These are phyloP conservation scores for Datisca glomerata DNA, from an alignment of 306 rosid species.

Conservation along the genomic window DNA sequence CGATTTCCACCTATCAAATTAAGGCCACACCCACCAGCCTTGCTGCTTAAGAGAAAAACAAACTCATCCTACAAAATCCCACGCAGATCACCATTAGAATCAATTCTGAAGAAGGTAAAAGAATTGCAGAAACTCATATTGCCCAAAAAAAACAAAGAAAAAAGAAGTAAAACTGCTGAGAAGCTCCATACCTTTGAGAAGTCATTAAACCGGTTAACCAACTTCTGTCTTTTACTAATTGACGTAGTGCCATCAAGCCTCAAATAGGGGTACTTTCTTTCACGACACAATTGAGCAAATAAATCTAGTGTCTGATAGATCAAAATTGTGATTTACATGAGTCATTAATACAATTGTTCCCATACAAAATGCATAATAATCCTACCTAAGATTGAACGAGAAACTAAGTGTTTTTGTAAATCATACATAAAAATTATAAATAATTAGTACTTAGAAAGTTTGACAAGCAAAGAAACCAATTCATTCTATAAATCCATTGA, in stretches of 20 bases:
- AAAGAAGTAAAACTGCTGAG: constrained; percentile 4
- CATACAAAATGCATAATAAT: no score
- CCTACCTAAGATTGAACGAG: no score
- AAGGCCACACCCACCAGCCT: constrained; percentile 99
- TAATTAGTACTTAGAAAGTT: no score
- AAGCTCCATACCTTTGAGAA: constrained; percentile 42
- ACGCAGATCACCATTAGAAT: background rate
- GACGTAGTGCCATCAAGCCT: constrained; percentile 93
- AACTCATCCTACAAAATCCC: constrained; percentile 64
- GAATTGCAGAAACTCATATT: background rate
- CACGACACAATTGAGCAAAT: constrained; percentile 88
- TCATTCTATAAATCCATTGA: no score
- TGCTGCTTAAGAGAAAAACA: constrained; percentile 91
- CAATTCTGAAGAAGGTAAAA: constrained; percentile 1
- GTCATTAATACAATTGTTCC: no score
- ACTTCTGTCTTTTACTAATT: constrained; percentile 87
- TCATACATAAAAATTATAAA: no score
- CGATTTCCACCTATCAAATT: constrained; percentile 98
- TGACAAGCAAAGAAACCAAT: no score
- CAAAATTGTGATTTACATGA: constrained; percentile 14
- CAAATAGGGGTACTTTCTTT: constrained; percentile 80
- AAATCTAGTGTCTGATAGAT: constrained; percentile 83
- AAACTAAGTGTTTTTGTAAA: no score
- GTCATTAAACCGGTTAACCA: constrained; percentile 81
- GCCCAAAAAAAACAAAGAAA: background rate